Evolutionary conservation across 148 eudicot species (phyloP).

Genomic region (Rhododendron griersonianum): DNA sequence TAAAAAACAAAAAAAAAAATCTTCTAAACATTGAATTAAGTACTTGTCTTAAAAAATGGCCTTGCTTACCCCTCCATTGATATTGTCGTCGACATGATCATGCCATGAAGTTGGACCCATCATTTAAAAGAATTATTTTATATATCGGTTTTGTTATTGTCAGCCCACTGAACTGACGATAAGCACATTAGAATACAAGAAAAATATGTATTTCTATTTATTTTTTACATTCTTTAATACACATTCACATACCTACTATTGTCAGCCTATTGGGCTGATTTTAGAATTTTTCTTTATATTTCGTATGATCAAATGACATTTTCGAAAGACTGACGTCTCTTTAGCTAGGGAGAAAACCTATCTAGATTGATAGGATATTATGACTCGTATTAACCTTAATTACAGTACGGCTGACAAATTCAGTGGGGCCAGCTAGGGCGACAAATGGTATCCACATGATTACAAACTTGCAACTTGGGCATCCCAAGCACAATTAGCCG

Average conservation of each 20-base stretch:
- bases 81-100: neutral
- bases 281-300: neutral
- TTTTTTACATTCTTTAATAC: no score
- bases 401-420: neutral
- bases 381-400: neutral
- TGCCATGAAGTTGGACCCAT: neutral
- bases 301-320: neutral
- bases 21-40: neutral
- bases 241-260: no score
- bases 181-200: no score
- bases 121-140: neutral
- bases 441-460: slow-evolving; percentile 14
- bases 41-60: neutral
- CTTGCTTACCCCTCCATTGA: neutral
- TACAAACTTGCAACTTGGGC: slow-evolving; percentile 10
- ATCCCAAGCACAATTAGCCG: slow-evolving; percentile 1
- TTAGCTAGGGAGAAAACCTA: neutral
- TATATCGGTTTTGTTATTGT: neutral
- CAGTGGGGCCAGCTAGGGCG: slow-evolving; percentile 1
- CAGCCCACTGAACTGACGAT: no score
- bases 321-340: no score
- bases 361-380: no score
- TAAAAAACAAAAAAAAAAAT: neutral
- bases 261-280: no score
- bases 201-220: no score